Base-by-base conservation (phyloP, 257 asterid genomes). In the Fraxinus pennsylvanica region DNA sequence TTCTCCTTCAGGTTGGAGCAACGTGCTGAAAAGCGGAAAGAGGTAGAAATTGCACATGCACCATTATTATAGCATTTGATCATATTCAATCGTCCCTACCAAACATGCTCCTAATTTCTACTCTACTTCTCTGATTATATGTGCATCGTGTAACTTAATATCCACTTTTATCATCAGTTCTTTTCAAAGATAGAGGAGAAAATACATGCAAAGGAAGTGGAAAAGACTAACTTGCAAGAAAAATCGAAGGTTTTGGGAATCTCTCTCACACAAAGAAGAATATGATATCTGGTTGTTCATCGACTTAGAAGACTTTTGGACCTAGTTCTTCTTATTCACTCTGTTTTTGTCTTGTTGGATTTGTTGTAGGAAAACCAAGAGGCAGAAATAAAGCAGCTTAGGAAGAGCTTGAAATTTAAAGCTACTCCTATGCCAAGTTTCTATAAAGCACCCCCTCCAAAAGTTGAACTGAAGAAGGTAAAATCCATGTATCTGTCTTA, bases 381-480 rank as follows among this genome's bases (percentile, higher is more conserved):
- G 71, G 97, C 94, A 0, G 98, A 91, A 84, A 91, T 92, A 61
- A 94, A 88, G 92, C 90, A 89, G 80, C 85, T 90, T 74, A 85
- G 97, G 78, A 92, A 91, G 88, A 89, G 90, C 82, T 82, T 94
- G 87, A 84, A 89, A 32, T 94, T 94, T 80, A 94, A 89, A 89
- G 98, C 98, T 68, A 81, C 97, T 39, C 97, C 98, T 3, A 87
- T 94, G 97, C 97, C 98, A 21, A 89, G 85, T 83, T 94, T 94
- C 90, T 94, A 94, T 86, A 92, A 90, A 80, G 97, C 89, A 76
- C 97, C 97, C 50, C 97, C 91, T 84, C 93, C 90, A 17, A 92
- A 85, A 85, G 82, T 83, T 67, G 97, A 92, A 82, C 89, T 94
- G 50, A 91, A 89, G 85, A 92, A 94, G 97, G 98, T 92, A 86